These are phyloP conservation scores for Phytopythium kandeliae DNA, from an alignment of 352 stramenopile species.

Conservation along the genomic window DNA sequence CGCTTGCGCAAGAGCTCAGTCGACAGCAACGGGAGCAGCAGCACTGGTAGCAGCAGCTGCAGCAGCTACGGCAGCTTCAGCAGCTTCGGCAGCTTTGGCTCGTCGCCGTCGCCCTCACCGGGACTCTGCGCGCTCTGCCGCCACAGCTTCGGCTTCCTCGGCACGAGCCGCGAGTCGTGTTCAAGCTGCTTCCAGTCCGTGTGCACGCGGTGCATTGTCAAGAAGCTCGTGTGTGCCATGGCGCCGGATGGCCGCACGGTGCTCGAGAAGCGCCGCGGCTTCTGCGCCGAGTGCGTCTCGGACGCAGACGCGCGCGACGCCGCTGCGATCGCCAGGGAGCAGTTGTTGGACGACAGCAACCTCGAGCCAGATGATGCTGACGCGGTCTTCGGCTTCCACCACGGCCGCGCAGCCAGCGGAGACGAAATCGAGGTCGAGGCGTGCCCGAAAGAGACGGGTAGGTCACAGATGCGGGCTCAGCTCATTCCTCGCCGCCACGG, in stretches of 20 bases:
- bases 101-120: slow-evolving; percentile 1
- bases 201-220: slow-evolving; percentile 22
- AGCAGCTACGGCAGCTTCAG: slow-evolving; percentile 3
- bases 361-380: not conserved
- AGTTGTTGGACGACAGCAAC: slow-evolving; percentile 7
- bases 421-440: not conserved
- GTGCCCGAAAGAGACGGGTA: not conserved
- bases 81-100: not conserved
- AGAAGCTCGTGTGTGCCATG: slow-evolving; percentile 20
- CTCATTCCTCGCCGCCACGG: not conserved
- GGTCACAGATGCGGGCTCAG: not conserved
- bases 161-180: slow-evolving; percentile 17
- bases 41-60: not conserved
- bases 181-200: slow-evolving; percentile 16
- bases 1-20: slow-evolving; percentile 21
- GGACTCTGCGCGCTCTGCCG: slow-evolving; percentile 13
- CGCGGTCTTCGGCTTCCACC: slow-evolving; percentile 2
- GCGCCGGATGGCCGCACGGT: slow-evolving; percentile 19
- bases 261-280: slow-evolving; percentile 22
- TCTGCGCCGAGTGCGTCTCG: slow-evolving; percentile 24
- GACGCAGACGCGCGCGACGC: slow-evolving; percentile 17
- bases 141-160: slow-evolving; percentile 23
- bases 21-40: slow-evolving; percentile 5
- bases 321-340: slow-evolving; percentile 16
- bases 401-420: not conserved